Evolutionary conservation across 495 filamentous ascomycete species (phyloP), one percentile per base, ranked within the genome.

Genomic region (Penicillium taxi): DNA sequence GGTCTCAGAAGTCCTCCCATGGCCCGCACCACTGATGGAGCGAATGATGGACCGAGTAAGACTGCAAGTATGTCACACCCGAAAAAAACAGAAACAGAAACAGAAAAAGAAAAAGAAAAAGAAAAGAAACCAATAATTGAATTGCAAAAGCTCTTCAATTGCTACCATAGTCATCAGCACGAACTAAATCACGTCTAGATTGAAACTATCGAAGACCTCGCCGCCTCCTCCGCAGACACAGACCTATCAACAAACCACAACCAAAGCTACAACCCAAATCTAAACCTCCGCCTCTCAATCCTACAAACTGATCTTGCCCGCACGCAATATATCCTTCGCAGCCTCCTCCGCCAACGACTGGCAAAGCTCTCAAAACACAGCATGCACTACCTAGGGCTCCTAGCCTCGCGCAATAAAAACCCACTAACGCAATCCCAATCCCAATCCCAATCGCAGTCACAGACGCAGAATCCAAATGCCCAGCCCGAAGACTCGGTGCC

Each of bases 291-390:
- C 44, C 81, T 96, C 47, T 93, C 96, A 30, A 81, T 98, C 44
- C 78, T 96, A 38, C 91, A 98, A 68, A 96, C 93, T 17, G 91
- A 98, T 68, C 78, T 96, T 32, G 84, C 94, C 58, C 70, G 91
- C 25, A 90, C 82, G 59, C 94, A 94, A 67, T 96, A 82, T 54
- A 69, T 96, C 23, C 70, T 96, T 23, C 78, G 91, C 39, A 82
- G 79, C n/a, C 81, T 86, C 42, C 69, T 96, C 26, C 74, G 91
- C 31, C 75, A 82, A n/a, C 71, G 91, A 19, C 78, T 98, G 26
- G 73, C 86, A 13, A 98, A 98, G 56, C 53, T 72, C 38, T 60
- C 67, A 28, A 59, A 57, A 41, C 48, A 64, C 48, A 59, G 58
- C 52, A 66, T 63, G 57, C 54, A 66, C 49, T 66, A 61, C 52